phyloP scores from a whole-genome alignment of 2,329 filamentous ascomycete genomes.

The Colletotrichum sp. region DNA sequence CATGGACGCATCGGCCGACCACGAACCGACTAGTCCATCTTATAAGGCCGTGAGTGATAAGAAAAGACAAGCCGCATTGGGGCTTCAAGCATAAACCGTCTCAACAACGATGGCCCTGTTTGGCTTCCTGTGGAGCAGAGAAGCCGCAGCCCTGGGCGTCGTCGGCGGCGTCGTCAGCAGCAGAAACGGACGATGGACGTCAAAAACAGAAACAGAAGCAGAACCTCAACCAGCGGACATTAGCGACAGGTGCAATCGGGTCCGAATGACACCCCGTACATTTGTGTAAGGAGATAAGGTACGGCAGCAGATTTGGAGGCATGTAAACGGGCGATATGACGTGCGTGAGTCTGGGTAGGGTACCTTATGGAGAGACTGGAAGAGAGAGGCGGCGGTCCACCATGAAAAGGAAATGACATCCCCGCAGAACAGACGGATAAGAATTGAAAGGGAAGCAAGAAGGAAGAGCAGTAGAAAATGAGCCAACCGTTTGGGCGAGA shows the following conservation, averaged over 20 bases:
- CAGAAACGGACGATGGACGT: background rate
- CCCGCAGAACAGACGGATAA: background rate
- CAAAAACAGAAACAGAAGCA: background rate
- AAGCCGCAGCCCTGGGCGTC: background rate
- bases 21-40: slow-evolving; percentile 1
- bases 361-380: background rate
- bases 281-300: background rate
- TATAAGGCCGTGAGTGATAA: background rate
- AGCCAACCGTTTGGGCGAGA: slow-evolving; percentile 16
- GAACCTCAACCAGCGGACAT: background rate
- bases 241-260: background rate
- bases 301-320: background rate
- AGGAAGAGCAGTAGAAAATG: background rate
- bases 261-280: background rate
- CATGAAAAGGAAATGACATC: background rate
- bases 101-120: slow-evolving; percentile 4
- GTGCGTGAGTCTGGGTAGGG: background rate
- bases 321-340: background rate
- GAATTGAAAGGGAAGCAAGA: background rate
- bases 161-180: background rate
- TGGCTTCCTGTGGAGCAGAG: background rate
- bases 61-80: background rate
- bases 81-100: background rate
- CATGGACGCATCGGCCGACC: background rate
- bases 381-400: background rate